Base-by-base conservation (phyloP, 768 basidiomycete species). In the Peribolospora kevripleyi region DNA sequence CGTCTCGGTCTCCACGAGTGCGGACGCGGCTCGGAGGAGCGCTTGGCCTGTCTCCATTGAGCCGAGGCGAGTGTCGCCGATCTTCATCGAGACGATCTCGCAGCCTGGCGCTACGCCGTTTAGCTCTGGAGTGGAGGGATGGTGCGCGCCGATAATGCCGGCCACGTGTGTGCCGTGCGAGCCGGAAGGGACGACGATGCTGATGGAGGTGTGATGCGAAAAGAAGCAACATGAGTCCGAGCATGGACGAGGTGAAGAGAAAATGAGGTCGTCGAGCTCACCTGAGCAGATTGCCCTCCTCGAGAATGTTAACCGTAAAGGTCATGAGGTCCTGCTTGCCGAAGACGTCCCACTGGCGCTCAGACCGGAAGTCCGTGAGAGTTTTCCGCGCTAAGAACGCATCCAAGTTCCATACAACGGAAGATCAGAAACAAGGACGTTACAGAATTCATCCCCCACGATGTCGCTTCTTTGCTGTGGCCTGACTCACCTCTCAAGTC, bases 41-140 rank as follows among this genome's bases (percentile, higher is more conserved):
- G 57, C 57, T 47, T 58, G 57, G 7, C 52, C 40, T 5, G 57
- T 58, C 50, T 58, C 57, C 37, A 58, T 47, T 9, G 36, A 41
- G 10, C 6, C 36, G 6, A 58, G 13, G 4, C 57, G 54, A 13
- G 54, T 56, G 41, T 58, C 57, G 13, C 57, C 57, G n/a, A 58
- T 58, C n/a, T 39, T 46, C 14, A 58, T n/a, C 11, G 57, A 58
- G 6, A 58, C 57, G 41, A 58, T 55, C 42, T 58, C 57, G 41
- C 46, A 54, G 7, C 52, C 57, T 2, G 57, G 57, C 25, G 57
- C 57, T 25, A 58, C 53, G n/a, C 57, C 57, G 41, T 55, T 55
- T 5, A 58, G 14, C 36, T 58, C 57, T 3, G 57, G 57, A n/a
- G 45, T 48, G 38, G 55, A 49, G 38, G 25, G 9, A 25, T 56